Conservation (phyloP, 2,329 filamentous ascomycete genomes). For the Neonectria coccinea region DNA sequence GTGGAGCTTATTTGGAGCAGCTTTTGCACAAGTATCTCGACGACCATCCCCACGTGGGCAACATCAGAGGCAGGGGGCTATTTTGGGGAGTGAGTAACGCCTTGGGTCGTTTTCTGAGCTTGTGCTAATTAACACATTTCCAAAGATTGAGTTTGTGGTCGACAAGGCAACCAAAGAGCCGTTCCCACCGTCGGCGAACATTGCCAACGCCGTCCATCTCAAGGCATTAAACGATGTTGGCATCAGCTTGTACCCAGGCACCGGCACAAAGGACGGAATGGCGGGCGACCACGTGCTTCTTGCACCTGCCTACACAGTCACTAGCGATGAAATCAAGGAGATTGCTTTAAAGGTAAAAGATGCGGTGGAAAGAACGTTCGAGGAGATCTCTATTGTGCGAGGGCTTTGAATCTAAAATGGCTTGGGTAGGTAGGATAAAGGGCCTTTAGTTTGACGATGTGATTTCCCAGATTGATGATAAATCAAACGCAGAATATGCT, state of each 20-base stretch:
- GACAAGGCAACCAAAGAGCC: constrained; percentile 45
- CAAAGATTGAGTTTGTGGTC: constrained; percentile 45
- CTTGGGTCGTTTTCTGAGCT: neutral
- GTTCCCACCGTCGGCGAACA: constrained; percentile 47
- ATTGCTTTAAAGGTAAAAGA: constrained; percentile 37
- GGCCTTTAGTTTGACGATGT: neutral
- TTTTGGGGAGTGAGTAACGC: constrained; percentile 46
- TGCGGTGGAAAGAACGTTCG: constrained; percentile 26
- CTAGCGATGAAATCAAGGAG: constrained; percentile 37
- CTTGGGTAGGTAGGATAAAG: no score
- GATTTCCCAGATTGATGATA: neutral
- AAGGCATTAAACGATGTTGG: constrained; percentile 59
- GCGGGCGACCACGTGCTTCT: constrained; percentile 42
- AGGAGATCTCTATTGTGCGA: neutral
- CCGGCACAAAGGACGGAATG: constrained; percentile 39
- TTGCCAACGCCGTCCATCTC: constrained; percentile 39
- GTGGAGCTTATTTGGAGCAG: constrained; percentile 26
- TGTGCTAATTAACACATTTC: constrained; percentile 5
- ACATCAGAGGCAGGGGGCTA: constrained; percentile 47
- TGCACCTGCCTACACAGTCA: constrained; percentile 59
- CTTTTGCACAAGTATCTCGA: constrained; percentile 40
- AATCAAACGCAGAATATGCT: neutral
- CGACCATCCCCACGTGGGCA: constrained; percentile 45
- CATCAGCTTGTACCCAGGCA: constrained; percentile 59
- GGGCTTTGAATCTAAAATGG: neutral